Evolutionary conservation across 2,329 filamentous ascomycete species (phyloP), one percentile per base, ranked within the genome.

Genomic region (Diaporthe citrichinensis): DNA sequence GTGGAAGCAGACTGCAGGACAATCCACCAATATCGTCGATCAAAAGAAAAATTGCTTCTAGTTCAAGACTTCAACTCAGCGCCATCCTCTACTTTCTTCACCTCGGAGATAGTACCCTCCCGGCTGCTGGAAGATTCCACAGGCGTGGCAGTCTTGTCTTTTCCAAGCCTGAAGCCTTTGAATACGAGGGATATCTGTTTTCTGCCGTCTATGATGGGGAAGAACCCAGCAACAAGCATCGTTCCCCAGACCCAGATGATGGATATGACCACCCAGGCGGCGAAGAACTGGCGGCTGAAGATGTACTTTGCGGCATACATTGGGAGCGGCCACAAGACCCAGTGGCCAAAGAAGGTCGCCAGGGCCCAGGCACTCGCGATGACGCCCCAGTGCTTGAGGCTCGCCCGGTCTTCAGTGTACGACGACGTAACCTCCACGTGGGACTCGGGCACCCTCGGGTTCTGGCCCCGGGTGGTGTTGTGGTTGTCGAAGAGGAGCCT

Each of bases 161-260:
- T 53, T 4, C 65, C 46, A 17, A 25, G 2, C 39, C 51, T 44
- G 36, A 72, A 39, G 2, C 55, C 55, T n/a, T 14, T 15, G 10
- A 76, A 3, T 5, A 76, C 74, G 6, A 76, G 25, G 59, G 72
- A 12, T 15, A 85, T 81, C 67, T 84, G 84, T 25, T 74, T 74
- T 17, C 85, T 84, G 0, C 88, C 88, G 75, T 90, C 87, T 8
- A 88, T 79, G 2, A 90, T 82, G 0, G 88, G 88, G 74, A 86
- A 90, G 62, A 90, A 86, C 0, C 85, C 87, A 0, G 86, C 85
- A 20, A 89, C 80, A 0, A 90, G 80, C 83, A 89, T 84, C 0
- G 88, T 89, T 0, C 82, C 78, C 88, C 88, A 90, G 4, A 89
- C 83, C 88, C 88, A 90, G 41, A 90, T 86, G 23, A 90, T 87